A percentile compares a stretch with the other conserved stretches of the same genome.
Evolutionary conservation across 2,329 filamentous ascomycete genomes (phyloP).

Genomic region (Fusarium setosum): DNA sequence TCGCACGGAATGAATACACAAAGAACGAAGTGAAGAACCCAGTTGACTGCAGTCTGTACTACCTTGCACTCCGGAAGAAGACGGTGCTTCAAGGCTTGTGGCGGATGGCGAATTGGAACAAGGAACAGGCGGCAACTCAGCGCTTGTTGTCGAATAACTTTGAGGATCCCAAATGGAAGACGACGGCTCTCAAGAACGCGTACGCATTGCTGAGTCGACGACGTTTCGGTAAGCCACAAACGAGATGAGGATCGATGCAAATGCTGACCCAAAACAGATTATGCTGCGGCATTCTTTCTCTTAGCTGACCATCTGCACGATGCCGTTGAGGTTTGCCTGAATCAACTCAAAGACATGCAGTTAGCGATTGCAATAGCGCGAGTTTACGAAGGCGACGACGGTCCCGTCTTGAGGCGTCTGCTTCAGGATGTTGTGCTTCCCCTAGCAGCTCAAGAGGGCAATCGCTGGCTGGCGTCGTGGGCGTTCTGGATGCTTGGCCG

Average conservation of each 20-base stretch:
- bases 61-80: constrained; percentile 92
- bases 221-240: constrained; percentile 74
- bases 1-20: constrained; percentile 94
- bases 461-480: constrained; percentile 96
- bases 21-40: constrained; percentile 89
- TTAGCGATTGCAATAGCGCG: constrained; percentile 89
- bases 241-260: not conserved
- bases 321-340: constrained; percentile 86
- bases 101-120: constrained; percentile 92
- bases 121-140: constrained; percentile 84
- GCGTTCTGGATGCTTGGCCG: constrained; percentile 91
- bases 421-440: constrained; percentile 84
- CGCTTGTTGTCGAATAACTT: constrained; percentile 92
- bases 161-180: constrained; percentile 85
- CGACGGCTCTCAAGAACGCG: constrained; percentile 92
- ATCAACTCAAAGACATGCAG: constrained; percentile 88
- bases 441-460: constrained; percentile 81
- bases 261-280: constrained; percentile 70
- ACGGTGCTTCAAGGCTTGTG: constrained; percentile 89
- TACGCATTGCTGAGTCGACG: constrained; percentile 93
- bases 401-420: constrained; percentile 77
- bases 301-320: constrained; percentile 87
- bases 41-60: constrained; percentile 90
- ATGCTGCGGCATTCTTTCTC: constrained; percentile 95
- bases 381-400: constrained; percentile 88